Evolutionary conservation across 2,329 filamentous ascomycete genomes (phyloP), one percentile per base, ranked within the genome.

Genomic region (Didymella sp.): DNA sequence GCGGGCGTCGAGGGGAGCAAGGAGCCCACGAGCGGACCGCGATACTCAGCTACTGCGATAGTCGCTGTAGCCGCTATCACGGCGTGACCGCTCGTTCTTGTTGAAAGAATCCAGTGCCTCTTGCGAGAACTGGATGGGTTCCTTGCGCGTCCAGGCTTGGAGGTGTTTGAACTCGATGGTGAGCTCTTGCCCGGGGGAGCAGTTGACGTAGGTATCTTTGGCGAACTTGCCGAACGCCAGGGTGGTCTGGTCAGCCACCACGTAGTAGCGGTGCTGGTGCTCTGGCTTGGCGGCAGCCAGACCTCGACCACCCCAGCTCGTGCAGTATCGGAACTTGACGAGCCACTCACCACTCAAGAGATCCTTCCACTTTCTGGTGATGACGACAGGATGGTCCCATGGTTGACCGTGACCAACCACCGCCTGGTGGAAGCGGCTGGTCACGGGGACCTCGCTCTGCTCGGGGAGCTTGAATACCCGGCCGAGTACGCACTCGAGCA

Each of bases 201-300:
- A 54, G 33, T 70, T 70, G 47, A 71, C 41, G 40, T 63, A 70
- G 22, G 61, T 64, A 12, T 59, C 51, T 43, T 60, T 67, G 12
- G 7, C 13, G 42, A 69, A 69, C 13, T 27, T 50, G 21, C 30
- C 45, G 58, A 21, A 56, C 13, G 8, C 28, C 24, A 67, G 22
- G 15, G 21, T 40, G 35, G 51, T 41, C 15, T 47, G 2, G 8
- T 61, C 52, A 28, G 58, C 61, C 21, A 58, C 51, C 30, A 66
- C 44, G n/a, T 57, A 68, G 44, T 51, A 54, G 13, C 41, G 24
- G 24, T 28, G 54, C 2, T 60, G 57, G 6, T 48, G 13, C 6
- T n/a, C n/a, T n/a, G 31, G 3, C 15, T 27, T 6, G 28, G 57
- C 56, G 37, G 7, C 8, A 2, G 8, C 21, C n/a, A 66, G 38